phyloP scores from a whole-genome alignment of 2,329 filamentous ascomycete genomes.

The Aspergillus udagawae region DNA sequence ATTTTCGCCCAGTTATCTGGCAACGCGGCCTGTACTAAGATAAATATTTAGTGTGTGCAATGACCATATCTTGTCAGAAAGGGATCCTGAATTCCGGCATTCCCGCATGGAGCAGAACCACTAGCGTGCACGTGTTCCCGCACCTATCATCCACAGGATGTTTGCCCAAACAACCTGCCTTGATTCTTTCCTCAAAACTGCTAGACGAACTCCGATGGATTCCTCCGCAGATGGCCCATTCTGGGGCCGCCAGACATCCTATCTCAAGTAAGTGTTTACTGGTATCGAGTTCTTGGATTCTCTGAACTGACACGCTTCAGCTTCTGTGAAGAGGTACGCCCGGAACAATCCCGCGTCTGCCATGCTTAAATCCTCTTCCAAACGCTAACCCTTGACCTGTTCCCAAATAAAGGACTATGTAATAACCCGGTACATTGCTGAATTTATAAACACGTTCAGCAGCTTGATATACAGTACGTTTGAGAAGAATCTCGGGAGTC shows the following conservation, averaged over 20 bases:
- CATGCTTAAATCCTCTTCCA: not conserved
- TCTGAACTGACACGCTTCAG: constrained; percentile 9
- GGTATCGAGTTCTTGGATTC: not conserved
- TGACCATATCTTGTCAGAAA: too few relatives aligned
- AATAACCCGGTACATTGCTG: constrained; percentile 42
- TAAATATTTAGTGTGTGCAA: not conserved
- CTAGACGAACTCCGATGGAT: not conserved
- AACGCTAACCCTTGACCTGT: not conserved
- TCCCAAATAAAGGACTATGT: constrained; percentile 31
- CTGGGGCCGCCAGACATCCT: constrained; percentile 27
- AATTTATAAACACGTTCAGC: constrained; percentile 46
- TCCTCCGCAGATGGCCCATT: constrained; percentile 11
- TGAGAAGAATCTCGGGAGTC: not conserved
- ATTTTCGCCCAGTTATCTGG: not conserved
- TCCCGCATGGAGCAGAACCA: not conserved
- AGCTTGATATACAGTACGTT: constrained; percentile 35
- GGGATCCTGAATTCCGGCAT: too few relatives aligned
- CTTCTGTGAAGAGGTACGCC: constrained; percentile 27
- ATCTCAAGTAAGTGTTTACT: constrained; percentile 22
- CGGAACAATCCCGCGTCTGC: not conserved
- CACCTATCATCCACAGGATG: not conserved
- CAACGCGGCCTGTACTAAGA: not conserved
- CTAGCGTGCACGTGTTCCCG: not conserved
- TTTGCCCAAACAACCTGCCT: not conserved
- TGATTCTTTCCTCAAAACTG: not conserved